Conservation (phyloP, 2,329 filamentous ascomycete genomes). For the Penicillium sp. region DNA sequence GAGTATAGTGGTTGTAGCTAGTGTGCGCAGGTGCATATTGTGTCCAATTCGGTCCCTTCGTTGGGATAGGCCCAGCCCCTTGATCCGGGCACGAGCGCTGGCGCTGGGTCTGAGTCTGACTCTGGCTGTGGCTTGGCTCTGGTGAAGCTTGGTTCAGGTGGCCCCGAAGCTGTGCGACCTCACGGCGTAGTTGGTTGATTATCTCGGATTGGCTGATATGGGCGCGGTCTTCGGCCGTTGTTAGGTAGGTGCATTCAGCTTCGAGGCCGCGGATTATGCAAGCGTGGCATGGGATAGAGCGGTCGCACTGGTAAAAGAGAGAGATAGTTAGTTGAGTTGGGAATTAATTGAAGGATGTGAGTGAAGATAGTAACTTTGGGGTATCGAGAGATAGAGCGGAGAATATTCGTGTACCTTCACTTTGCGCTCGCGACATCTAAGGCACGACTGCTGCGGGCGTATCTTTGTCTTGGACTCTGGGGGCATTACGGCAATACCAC, state of each 20-base stretch:
- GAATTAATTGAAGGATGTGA: no score
- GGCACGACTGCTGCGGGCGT: slow-evolving; percentile 30
- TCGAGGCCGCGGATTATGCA: slow-evolving; percentile 27
- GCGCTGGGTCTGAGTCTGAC: not conserved
- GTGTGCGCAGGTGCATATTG: not conserved
- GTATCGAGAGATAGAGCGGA: not conserved
- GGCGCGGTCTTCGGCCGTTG: slow-evolving; percentile 57
- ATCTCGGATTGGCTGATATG: slow-evolving; percentile 57
- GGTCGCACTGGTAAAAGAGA: slow-evolving; percentile 24
- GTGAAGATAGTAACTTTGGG: not conserved
- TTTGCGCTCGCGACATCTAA: slow-evolving; percentile 30
- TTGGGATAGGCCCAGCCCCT: not conserved
- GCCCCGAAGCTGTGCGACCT: slow-evolving; percentile 22
- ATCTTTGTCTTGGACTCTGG: slow-evolving; percentile 20
- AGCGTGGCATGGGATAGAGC: slow-evolving; percentile 26
- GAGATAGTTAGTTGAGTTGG: not conserved
- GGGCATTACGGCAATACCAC: slow-evolving; percentile 1
- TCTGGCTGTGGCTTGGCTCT: not conserved
- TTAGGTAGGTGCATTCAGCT: slow-evolving; percentile 30
- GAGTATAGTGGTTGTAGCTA: not conserved
- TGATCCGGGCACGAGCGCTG: not conserved
- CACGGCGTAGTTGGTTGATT: slow-evolving; percentile 26
- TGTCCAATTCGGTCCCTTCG: not conserved
- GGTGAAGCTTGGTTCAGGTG: slow-evolving; percentile 12
- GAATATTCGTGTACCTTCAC: slow-evolving; percentile 21